Evolutionary conservation across 2,329 filamentous ascomycete species (phyloP), one percentile per base, ranked within the genome.

Genomic region (Trichoderma cornu-damae): DNA sequence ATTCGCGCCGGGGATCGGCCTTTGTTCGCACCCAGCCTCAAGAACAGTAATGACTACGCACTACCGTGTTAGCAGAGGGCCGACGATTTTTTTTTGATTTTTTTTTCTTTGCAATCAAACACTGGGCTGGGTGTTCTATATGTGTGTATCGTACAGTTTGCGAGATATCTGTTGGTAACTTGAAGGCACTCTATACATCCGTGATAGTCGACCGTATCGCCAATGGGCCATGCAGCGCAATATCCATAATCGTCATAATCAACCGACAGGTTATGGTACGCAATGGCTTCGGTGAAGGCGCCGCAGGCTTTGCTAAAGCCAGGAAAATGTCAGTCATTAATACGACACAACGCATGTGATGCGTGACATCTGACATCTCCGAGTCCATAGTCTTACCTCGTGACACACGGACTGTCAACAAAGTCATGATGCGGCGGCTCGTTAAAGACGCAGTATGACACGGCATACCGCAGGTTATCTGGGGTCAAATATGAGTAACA

Each of bases 381-480:
- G 66, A 68, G 62, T 34, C 59, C 9, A 9, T 32, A 69, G 12
- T 18, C 48, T 46, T 26, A 84, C 82, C 70, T 74, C 40, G 80
- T 85, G 11, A 77, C 69, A 61, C 83, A 81, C 7, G 78, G 80
- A 9, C 69, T 78, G 55, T 72, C 69, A 2, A 67, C 67, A 9
- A 72, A 65, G 9, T 74, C 61, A 1, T 72, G 63, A 54, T 80
- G 77, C 28, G 73, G 69, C 0, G 77, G 77, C 5, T 69, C 67
- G 2, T 78, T 79, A 59, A 76, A 86, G 1, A 86, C 63, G 63
- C 84, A 87, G 63, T 77, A 77, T 1, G 78, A 79, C 1, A 79
- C 61, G 5, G 80, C 74, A 63, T 77, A 85, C 65, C 83, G 76
- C 52, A 85, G 61, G 61, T 86, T 86, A 61, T 84, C 82, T 85